Percentiles rank a stretch among this genome's conserved stretches.
Evolutionary conservation across 176 grass and related monocot genomes (phyloP).

Genomic region (Rhynchospora pubera): DNA sequence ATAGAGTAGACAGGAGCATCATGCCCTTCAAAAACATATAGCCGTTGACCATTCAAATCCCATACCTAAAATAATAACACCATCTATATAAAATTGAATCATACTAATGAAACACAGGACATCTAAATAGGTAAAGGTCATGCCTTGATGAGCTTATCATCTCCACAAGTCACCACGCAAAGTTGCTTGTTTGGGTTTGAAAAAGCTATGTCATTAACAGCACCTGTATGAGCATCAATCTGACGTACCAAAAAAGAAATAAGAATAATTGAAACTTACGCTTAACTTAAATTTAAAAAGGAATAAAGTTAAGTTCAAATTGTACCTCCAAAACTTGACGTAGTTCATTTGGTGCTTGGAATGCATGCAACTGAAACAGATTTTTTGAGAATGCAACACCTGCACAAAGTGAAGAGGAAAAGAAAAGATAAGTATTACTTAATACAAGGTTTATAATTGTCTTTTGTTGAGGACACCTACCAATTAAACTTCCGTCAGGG

Average conservation of each 20-base stretch:
- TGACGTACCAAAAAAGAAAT: slow-evolving; percentile 31
- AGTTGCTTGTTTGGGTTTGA: slow-evolving; percentile 71
- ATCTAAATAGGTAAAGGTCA: slow-evolving; percentile 11
- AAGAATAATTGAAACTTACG: slow-evolving; percentile 19
- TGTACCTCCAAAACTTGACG: slow-evolving; percentile 68
- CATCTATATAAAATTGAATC: slow-evolving; percentile 20
- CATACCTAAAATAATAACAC: slow-evolving; percentile 58
- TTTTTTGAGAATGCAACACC: slow-evolving; percentile 86
- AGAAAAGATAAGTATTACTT: slow-evolving; percentile 1
- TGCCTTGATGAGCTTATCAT: slow-evolving; percentile 96
- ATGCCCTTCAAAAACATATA: slow-evolving; percentile 83
- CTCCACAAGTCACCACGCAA: slow-evolving; percentile 92
- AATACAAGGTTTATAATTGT: slow-evolving; percentile 10
- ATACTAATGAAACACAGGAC: not conserved
- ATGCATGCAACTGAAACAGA: slow-evolving; percentile 83
- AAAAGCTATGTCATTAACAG: slow-evolving; percentile 97
- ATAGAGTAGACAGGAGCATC: slow-evolving; percentile 93
- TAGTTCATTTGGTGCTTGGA: slow-evolving; percentile 71
- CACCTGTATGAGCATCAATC: slow-evolving; percentile 93
- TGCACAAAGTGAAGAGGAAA: slow-evolving; percentile 27
- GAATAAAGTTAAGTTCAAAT: slow-evolving; percentile 6
- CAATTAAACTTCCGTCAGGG: slow-evolving; percentile 91
- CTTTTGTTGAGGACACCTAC: slow-evolving; percentile 33
- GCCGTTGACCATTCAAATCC: slow-evolving; percentile 68
- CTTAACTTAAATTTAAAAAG: not conserved